These are phyloP conservation scores for Thelonectria rubi DNA, from an alignment of 2,329 filamentous ascomycete species.

Conservation along the genomic window DNA sequence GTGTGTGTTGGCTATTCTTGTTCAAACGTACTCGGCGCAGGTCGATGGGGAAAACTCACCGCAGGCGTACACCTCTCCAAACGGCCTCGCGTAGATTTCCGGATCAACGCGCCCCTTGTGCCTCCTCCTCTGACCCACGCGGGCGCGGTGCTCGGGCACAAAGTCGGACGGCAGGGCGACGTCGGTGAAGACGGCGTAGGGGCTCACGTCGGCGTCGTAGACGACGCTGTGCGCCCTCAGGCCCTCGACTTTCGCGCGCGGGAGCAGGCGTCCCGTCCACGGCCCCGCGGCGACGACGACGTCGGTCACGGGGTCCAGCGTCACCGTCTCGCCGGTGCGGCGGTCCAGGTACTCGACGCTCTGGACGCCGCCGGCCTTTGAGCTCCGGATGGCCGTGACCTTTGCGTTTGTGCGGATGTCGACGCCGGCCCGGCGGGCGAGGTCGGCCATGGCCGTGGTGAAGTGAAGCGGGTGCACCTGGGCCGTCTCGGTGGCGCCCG, in stretches of 20 bases:
- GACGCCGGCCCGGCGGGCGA: conserved; percentile 76
- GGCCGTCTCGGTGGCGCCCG: conserved; percentile 78
- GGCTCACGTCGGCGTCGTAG: conserved; percentile 70
- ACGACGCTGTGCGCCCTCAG: conserved; percentile 73
- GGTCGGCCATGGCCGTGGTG: conserved; percentile 81
- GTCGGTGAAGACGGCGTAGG: conserved; percentile 86
- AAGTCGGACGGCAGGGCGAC: conserved; percentile 77
- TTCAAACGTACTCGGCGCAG: background rate
- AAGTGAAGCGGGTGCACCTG: conserved; percentile 95
- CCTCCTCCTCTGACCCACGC: conserved; percentile 59
- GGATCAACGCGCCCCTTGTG: conserved; percentile 76
- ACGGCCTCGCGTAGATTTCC: conserved; percentile 92
- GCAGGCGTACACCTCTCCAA: conserved; percentile 91
- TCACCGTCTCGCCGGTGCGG: conserved; percentile 46
- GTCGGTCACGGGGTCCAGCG: conserved; percentile 59
- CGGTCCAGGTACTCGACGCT: conserved; percentile 69
- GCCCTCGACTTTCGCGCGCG: conserved; percentile 65
- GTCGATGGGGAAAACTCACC: conserved; percentile 68
- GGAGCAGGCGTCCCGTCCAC: conserved; percentile 70
- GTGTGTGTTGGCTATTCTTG: conserved; percentile 3
- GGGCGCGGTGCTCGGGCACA: conserved; percentile 59
- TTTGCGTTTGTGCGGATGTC: conserved; percentile 71
- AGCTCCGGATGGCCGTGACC: conserved; percentile 73
- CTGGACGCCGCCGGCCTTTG: conserved; percentile 61
- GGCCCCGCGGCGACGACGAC: conserved; percentile 67